Evolutionary conservation across 1,139 yeast genomes (phyloP).

Genomic region (Protomyces arabidopsidicola): DNA sequence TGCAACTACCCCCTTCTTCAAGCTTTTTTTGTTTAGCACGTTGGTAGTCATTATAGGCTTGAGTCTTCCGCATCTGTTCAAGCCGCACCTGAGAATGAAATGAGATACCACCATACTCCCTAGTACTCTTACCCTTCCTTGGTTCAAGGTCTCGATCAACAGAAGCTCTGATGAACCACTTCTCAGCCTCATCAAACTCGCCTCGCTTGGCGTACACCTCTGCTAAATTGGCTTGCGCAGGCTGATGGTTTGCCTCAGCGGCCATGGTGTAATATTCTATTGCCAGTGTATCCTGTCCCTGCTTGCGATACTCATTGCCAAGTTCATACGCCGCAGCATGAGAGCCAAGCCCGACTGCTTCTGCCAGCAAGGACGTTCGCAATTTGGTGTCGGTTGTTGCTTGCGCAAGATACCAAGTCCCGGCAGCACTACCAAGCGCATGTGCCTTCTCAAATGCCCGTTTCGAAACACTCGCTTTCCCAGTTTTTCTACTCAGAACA

Average conservation of each 20-base stretch:
- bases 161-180: constrained; percentile 18
- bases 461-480: background rate
- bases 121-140: background rate
- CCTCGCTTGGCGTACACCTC: constrained; percentile 6
- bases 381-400: background rate
- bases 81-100: background rate
- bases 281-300: constrained; percentile 17
- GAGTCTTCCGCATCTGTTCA: background rate
- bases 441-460: constrained; percentile 12
- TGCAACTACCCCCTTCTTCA: background rate
- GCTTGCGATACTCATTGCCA: constrained; percentile 12
- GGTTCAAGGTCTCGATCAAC: background rate
- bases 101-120: background rate
- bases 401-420: constrained; percentile 1
- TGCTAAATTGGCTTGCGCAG: constrained; percentile 25
- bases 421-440: constrained; percentile 10
- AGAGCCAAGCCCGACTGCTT: constrained; percentile 21
- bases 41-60: background rate
- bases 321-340: constrained; percentile 26
- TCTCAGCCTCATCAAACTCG: constrained; percentile 11
- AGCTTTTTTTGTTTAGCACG: background rate
- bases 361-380: background rate
- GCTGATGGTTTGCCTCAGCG: constrained; percentile 12
- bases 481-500: background rate
- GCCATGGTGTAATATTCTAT: constrained; percentile 24